Evolutionary conservation across 176 grass and related monocot genomes (phyloP).

Genomic region (Chloris gayana): DNA sequence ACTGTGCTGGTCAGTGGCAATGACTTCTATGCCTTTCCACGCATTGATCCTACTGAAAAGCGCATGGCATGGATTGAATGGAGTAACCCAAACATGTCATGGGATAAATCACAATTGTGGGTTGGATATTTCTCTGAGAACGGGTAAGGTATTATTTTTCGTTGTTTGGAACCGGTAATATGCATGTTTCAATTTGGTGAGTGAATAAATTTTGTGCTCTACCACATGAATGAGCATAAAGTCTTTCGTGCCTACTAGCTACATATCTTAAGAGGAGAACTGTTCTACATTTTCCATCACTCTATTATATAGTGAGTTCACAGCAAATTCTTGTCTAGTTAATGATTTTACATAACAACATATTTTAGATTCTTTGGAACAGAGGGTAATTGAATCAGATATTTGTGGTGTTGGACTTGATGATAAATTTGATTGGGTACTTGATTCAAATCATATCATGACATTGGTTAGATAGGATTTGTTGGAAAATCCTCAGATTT

Average conservation of each 20-base stretch:
- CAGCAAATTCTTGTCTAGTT: background rate
- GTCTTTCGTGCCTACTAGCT: background rate
- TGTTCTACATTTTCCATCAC: slow-evolving; percentile 6
- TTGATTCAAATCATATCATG: background rate
- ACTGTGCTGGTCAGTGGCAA: slow-evolving; percentile 61
- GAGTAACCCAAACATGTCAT: slow-evolving; percentile 79
- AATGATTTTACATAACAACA: background rate
- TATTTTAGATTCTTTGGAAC: slow-evolving; percentile 6
- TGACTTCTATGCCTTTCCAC: slow-evolving; percentile 93
- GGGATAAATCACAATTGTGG: slow-evolving; percentile 89
- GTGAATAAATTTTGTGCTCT: background rate
- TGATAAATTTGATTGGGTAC: slow-evolving; percentile 13
- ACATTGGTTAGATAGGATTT: background rate
- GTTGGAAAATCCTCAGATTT: background rate
- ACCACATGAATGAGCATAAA: background rate
- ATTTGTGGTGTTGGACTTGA: background rate
- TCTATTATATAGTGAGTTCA: background rate
- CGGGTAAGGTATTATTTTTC: slow-evolving; percentile 53
- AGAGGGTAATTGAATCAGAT: slow-evolving; percentile 15
- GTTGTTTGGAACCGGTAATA: slow-evolving; percentile 37
- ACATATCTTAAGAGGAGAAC: background rate
- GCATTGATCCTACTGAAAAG: slow-evolving; percentile 64
- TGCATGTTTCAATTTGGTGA: slow-evolving; percentile 16
- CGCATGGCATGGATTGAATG: slow-evolving; percentile 85
- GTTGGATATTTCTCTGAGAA: slow-evolving; percentile 75